A percentile compares a stretch with the other conserved stretches of the same genome.
phyloP scores from a whole-genome alignment of 2,329 filamentous ascomycete species.

The Aspergillus sp. region DNA sequence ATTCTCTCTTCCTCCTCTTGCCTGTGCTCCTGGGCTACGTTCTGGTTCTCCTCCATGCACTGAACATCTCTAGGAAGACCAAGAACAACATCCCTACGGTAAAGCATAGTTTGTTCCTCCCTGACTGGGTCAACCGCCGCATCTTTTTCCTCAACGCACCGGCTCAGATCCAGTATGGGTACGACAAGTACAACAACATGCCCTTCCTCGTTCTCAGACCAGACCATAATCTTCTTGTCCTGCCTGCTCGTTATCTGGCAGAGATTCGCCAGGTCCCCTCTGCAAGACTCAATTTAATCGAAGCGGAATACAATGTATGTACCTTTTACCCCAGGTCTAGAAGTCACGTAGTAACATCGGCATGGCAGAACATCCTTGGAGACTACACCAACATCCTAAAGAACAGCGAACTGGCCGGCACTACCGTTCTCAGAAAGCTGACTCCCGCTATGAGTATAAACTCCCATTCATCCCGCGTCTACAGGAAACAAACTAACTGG shows the following conservation, averaged over 20 bases:
- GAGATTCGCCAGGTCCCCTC: slow-evolving; percentile 20
- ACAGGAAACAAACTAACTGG: neutral
- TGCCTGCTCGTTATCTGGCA: slow-evolving; percentile 25
- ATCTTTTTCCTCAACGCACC: slow-evolving; percentile 22
- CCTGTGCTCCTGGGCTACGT: neutral
- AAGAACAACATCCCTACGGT: slow-evolving; percentile 20
- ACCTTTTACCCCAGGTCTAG: neutral
- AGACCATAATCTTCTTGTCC: slow-evolving; percentile 27
- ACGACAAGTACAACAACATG: slow-evolving; percentile 25
- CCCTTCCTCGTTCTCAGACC: slow-evolving; percentile 27
- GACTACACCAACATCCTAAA: slow-evolving; percentile 26
- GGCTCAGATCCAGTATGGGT: slow-evolving; percentile 24
- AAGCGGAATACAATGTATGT: slow-evolving; percentile 26
- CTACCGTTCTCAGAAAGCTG: slow-evolving; percentile 22
- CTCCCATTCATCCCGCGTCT: neutral
- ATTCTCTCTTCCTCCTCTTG: neutral
- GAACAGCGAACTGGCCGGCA: slow-evolving; percentile 21
- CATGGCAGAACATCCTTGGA: slow-evolving; percentile 24
- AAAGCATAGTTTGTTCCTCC: slow-evolving; percentile 18
- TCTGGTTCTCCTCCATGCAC: neutral
- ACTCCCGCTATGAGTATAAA: slow-evolving; percentile 22
- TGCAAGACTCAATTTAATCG: slow-evolving; percentile 22
- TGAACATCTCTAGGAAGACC: neutral
- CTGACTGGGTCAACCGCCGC: slow-evolving; percentile 24
- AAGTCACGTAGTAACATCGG: neutral